phyloP scores from a whole-genome alignment of 768 basidiomycete genomes.

The Scleroderma citrinum region DNA sequence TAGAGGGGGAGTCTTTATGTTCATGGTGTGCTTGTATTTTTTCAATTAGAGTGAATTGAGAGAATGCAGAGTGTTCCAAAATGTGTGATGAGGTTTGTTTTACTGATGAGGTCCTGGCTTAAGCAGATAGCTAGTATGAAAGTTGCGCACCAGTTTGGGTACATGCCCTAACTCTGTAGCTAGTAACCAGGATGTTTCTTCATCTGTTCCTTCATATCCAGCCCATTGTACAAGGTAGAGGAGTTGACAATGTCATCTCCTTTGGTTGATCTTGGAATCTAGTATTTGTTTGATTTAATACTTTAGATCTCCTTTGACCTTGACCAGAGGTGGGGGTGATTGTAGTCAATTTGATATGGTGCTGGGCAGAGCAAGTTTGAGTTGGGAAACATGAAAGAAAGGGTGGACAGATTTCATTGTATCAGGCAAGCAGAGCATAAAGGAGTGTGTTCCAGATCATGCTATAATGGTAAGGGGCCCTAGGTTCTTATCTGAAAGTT shows the following conservation, averaged over 20 bases:
- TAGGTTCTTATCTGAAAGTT: conserved; percentile 17
- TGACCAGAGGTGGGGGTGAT: conserved; percentile 6
- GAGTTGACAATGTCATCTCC: conserved; percentile 2
- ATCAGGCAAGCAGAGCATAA: conserved; percentile 16
- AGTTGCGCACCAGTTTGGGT: not conserved
- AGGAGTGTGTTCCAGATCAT: conserved; percentile 13
- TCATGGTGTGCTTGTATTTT: no score
- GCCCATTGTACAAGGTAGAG: conserved; percentile 9
- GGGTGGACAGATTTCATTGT: conserved; percentile 11
- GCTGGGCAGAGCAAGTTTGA: not conserved
- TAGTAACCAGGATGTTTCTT: not conserved
- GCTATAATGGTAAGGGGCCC: conserved; percentile 18
- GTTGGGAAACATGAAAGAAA: conserved; percentile 4
- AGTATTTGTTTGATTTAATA: conserved; percentile 18
- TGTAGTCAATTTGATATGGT: not conserved
- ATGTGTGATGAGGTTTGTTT: no score
- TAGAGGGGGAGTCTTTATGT: no score
- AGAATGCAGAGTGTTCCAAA: no score
- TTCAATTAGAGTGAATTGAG: no score
- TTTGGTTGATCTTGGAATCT: conserved; percentile 4
- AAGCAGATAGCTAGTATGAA: not conserved
- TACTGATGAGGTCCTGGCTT: not conserved
- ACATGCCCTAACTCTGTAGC: not conserved
- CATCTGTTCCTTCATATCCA: not conserved
- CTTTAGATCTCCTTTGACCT: conserved; percentile 2